Percentiles rank a stretch among this genome's conserved stretches.
Evolutionary conservation across 805 yeast species (phyloP).

Genomic region (Wickerhamiella kurtzmanii): DNA sequence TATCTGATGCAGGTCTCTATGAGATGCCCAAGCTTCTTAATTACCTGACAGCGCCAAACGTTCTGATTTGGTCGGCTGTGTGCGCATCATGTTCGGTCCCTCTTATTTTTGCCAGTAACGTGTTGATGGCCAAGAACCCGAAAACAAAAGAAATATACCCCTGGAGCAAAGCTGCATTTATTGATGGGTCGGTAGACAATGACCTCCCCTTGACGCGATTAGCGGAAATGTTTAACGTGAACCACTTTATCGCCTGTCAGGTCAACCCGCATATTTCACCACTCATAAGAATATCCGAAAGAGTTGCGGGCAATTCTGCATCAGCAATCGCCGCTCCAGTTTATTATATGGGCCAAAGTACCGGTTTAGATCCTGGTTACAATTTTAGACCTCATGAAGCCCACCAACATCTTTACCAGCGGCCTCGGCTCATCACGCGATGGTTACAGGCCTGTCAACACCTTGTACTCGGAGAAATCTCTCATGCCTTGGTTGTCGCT

Average conservation of each 20-base stretch:
- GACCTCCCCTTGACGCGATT: constrained; percentile 84
- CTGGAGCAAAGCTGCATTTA: constrained; percentile 74
- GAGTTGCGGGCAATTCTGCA: constrained; percentile 18
- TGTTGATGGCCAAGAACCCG: constrained; percentile 71
- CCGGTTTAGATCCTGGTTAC: constrained; percentile 1
- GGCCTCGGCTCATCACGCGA: not conserved
- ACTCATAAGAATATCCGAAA: constrained; percentile 33
- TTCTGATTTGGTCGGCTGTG: constrained; percentile 79
- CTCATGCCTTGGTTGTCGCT: constrained; percentile 61
- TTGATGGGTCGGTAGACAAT: constrained; percentile 92
- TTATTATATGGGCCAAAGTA: constrained; percentile 1
- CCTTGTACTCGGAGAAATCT: constrained; percentile 52
- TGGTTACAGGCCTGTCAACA: not conserved
- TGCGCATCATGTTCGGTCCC: constrained; percentile 91
- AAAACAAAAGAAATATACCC: constrained; percentile 58
- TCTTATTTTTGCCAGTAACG: constrained; percentile 74
- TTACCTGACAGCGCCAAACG: constrained; percentile 87
- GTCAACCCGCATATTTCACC: constrained; percentile 96
- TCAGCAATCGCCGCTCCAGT: not conserved
- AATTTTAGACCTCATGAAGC: not conserved
- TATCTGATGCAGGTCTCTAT: constrained; percentile 78
- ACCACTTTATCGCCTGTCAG: constrained; percentile 93
- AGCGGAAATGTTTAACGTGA: constrained; percentile 94
- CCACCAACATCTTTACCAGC: too few relatives aligned
- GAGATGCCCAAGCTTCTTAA: constrained; percentile 84